Percentiles rank a stretch among this genome's conserved stretches.
Conservation (phyloP, 352 stramenopile genomes). For the Globisporangium spinosum region DNA sequence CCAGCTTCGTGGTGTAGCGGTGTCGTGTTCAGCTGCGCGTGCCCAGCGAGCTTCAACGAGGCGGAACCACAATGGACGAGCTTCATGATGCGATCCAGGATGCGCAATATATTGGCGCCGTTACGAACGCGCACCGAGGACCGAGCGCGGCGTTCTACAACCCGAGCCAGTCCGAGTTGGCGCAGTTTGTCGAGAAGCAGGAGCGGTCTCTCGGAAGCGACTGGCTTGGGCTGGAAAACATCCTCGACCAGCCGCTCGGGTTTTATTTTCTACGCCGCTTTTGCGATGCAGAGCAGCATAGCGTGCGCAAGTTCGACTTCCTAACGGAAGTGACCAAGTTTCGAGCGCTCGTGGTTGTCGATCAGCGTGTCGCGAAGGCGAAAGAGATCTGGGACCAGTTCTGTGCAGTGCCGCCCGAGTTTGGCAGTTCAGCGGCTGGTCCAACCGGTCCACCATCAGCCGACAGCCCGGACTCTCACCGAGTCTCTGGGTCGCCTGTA, state of each 20-base stretch:
- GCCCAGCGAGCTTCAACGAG: neutral
- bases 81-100: constrained; percentile 89
- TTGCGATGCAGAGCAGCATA: constrained; percentile 66
- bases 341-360: constrained; percentile 38
- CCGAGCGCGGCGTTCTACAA: constrained; percentile 72
- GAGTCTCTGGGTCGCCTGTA: neutral
- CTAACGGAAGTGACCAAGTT: constrained; percentile 75
- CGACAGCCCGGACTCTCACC: neutral
- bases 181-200: constrained; percentile 61
- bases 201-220: constrained; percentile 45
- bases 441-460: neutral
- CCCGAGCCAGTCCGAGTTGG: constrained; percentile 53
- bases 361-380: constrained; percentile 46
- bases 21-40: neutral
- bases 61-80: constrained; percentile 62
- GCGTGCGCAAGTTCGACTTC: constrained; percentile 59
- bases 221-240: constrained; percentile 65
- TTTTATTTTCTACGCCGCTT: constrained; percentile 82
- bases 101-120: constrained; percentile 84
- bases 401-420: constrained; percentile 21
- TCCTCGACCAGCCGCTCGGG: constrained; percentile 72
- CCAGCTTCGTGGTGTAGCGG: neutral
- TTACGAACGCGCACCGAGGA: constrained; percentile 68
- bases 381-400: constrained; percentile 61
- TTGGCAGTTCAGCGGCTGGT: constrained; percentile 6